Conservation (phyloP, 306 rosid species). For the Fragaria vesca region DNA sequence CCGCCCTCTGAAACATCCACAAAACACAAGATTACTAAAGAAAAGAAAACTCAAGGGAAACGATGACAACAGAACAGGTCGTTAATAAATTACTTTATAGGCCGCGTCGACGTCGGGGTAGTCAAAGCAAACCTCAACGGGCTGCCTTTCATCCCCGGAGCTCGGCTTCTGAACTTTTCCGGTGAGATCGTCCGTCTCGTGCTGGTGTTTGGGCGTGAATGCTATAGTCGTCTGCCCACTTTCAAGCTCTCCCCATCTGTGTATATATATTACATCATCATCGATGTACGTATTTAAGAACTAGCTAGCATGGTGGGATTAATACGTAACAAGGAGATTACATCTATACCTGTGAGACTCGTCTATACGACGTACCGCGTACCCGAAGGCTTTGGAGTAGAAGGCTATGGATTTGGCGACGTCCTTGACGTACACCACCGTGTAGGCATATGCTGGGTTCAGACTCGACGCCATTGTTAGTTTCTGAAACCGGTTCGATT, state of each 20-base stretch:
- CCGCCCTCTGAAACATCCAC: slow-evolving; percentile 51
- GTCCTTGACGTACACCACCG: slow-evolving; percentile 67
- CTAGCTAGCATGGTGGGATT: too few species aligned
- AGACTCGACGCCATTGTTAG: slow-evolving; percentile 45
- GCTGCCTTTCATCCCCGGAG: slow-evolving; percentile 44
- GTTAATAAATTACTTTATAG: slow-evolving; percentile 39
- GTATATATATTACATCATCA: not conserved
- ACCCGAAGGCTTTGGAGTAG: slow-evolving; percentile 76
- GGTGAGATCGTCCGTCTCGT: slow-evolving; percentile 70
- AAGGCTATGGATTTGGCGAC: slow-evolving; percentile 62
- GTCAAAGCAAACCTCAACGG: slow-evolving; percentile 67
- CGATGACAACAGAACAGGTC: not conserved
- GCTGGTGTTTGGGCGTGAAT: slow-evolving; percentile 75
- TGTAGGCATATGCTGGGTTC: slow-evolving; percentile 56
- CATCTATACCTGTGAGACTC: slow-evolving; percentile 52
- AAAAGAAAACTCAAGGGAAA: not conserved
- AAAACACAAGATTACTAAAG: not conserved
- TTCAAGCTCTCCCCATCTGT: slow-evolving; percentile 88
- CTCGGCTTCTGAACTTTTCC: slow-evolving; percentile 47
- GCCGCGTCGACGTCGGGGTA: slow-evolving; percentile 75
- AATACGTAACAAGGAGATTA: too few species aligned
- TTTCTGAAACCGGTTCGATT: not conserved
- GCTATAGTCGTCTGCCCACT: slow-evolving; percentile 79
- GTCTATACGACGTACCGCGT: slow-evolving; percentile 69
- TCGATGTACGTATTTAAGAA: not conserved